Evolutionary conservation across 306 rosid genomes (phyloP), one percentile per base, ranked within the genome.

Genomic region (Abrus precatorius): DNA sequence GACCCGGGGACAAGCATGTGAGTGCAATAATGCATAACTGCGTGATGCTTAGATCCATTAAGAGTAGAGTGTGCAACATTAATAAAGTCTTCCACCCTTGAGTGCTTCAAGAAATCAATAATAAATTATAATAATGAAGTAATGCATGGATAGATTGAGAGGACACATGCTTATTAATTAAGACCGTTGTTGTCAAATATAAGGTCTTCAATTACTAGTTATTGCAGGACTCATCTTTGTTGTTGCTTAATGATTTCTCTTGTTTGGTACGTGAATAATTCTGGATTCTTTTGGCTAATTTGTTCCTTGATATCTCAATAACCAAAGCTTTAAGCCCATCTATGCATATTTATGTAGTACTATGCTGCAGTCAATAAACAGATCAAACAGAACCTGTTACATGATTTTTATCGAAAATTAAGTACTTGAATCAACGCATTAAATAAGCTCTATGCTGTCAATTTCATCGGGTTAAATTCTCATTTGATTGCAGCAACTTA

Each of bases 11-110:
- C 52, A 65, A 65, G 34, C 67, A 60, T 60, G 67, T 41, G 52
- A 41, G n/a, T 65, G 71, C 71, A 65, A 65, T 65, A 65, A 65
- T 65, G 52, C 70, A 64, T 64, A 13, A 40, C 50, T 64, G 47
- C 36, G 8, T 29, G 34, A 55, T 28, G 63, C 70, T 13, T 36
- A 13, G 6, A 63, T 62, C 30, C 69, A n/a, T 63, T 6, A 63
- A 34, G 30, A 62, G 47, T 6, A n/a, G 12, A 62, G 40, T 59
- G 64, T 9, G 27, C 64, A 62, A 62, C 43, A 36, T 2, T 5
- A 34, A 49, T 36, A 64, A 64, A 12, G 6, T 1, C 69, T 43
- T 33, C 28, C 44, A 34, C 7, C 41, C 5, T 38, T 38, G 1
- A 64, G 3, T 36, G 3, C 12, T 64, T 38, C n/a, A 64, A n/a